phyloP scores from a whole-genome alignment of 805 yeast genomes.

The Cyberlindnera euphorbiiphila region DNA sequence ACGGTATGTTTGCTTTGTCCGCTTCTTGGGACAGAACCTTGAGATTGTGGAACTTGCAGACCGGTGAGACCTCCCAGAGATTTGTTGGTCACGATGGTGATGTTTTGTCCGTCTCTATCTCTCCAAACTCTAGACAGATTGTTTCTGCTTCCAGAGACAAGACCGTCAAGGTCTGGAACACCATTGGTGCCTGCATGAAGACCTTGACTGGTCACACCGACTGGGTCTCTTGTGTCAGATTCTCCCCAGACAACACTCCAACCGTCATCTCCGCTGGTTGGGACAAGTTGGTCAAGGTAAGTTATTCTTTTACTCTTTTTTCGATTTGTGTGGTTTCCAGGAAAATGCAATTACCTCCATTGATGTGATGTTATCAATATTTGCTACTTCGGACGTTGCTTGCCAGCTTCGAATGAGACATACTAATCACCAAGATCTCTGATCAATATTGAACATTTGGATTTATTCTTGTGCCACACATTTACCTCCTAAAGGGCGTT shows the following conservation, averaged over 20 bases:
- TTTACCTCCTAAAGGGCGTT: background rate
- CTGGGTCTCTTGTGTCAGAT: constrained; percentile 98
- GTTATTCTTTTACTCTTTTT: constrained; percentile 37
- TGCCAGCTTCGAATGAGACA: constrained; percentile 86
- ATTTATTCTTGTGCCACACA: background rate
- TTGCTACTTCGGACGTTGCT: constrained; percentile 98
- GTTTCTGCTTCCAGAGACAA: constrained; percentile 99
- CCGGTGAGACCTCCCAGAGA: constrained; percentile 91
- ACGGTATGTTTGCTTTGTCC: constrained; percentile 95
- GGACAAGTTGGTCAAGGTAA: constrained; percentile 98
- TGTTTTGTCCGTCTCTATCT: constrained; percentile 94
- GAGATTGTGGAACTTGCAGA: constrained; percentile 95
- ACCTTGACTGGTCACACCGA: constrained; percentile 94
- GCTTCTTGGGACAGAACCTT: constrained; percentile 99
- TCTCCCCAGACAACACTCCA: constrained; percentile 80
- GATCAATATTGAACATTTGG: constrained; percentile 42
- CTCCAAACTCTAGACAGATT: constrained; percentile 94
- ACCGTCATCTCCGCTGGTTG: constrained; percentile 96
- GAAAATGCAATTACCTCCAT: constrained; percentile 7
- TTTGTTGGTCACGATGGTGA: constrained; percentile 98
- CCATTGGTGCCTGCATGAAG: constrained; percentile 94
- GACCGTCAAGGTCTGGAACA: constrained; percentile 99
- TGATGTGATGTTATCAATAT: constrained; percentile 78
- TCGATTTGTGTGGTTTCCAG: no score
- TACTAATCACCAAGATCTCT: constrained; percentile 98